phyloP scores from a whole-genome alignment of 1,139 yeast genomes.

The Schizosaccharomyces versatilis region DNA sequence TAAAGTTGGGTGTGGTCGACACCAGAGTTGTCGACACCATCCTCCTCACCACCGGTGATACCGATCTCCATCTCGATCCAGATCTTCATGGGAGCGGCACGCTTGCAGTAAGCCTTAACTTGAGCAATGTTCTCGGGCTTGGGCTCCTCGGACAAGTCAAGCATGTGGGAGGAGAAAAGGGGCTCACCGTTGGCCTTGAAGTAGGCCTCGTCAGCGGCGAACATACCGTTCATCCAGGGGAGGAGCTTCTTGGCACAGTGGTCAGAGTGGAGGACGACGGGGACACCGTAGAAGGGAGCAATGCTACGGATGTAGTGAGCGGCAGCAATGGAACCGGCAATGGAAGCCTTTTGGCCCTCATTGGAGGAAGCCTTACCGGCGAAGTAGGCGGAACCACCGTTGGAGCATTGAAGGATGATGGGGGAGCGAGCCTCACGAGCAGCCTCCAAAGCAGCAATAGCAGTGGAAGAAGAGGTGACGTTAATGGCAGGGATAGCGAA shows the following conservation, averaged over 20 bases:
- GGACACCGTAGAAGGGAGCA: constrained; percentile 92
- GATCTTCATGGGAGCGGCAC: constrained; percentile 86
- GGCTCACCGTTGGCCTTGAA: constrained; percentile 76
- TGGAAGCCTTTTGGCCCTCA: constrained; percentile 81
- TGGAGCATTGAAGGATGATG: constrained; percentile 87
- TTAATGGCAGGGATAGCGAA: constrained; percentile 91
- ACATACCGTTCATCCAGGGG: constrained; percentile 98
- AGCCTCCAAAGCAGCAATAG: constrained; percentile 90
- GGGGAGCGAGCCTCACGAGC: constrained; percentile 94
- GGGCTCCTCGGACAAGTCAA: constrained; percentile 89
- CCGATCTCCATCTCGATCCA: constrained; percentile 99
- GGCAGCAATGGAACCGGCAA: constrained; percentile 91
- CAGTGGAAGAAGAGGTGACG: constrained; percentile 94
- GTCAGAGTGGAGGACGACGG: constrained; percentile 92
- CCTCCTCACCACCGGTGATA: constrained; percentile 99
- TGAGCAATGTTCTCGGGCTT: constrained; percentile 89
- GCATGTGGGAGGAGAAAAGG: constrained; percentile 95
- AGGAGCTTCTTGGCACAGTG: constrained; percentile 96
- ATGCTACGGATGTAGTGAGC: constrained; percentile 92
- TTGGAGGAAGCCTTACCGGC: constrained; percentile 63
- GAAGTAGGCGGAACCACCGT: constrained; percentile 99
- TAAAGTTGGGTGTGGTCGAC: constrained; percentile 71
- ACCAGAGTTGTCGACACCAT: constrained; percentile 96
- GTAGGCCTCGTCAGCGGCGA: constrained; percentile 86
- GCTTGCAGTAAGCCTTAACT: constrained; percentile 84